Conservation (phyloP, 1,284 basidiomycete genomes). For the Naganishia liquefaciens region DNA sequence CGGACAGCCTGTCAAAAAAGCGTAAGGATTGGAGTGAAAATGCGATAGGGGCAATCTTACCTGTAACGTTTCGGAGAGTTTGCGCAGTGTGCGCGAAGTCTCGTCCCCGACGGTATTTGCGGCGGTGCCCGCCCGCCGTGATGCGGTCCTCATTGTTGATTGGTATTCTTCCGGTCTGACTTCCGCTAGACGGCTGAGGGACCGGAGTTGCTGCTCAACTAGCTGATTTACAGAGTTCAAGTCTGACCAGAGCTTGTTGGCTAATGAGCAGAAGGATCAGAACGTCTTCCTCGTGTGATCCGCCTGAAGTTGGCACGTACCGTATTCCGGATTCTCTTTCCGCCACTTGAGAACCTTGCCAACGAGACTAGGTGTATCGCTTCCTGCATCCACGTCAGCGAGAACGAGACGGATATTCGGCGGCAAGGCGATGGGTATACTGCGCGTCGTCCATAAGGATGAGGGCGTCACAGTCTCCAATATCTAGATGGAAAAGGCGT, state of each 20-base stretch:
- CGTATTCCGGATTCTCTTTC: conserved; percentile 62
- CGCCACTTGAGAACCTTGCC: conserved; percentile 86
- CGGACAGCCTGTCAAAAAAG: conserved; percentile 65
- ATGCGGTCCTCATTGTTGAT: conserved; percentile 30
- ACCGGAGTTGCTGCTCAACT: conserved; percentile 42
- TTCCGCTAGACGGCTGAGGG: conserved; percentile 43
- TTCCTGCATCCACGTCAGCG: conserved; percentile 90
- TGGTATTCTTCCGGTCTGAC: conserved; percentile 44
- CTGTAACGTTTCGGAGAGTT: conserved; percentile 9
- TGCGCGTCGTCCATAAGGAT: conserved; percentile 65
- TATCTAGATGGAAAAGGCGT: conserved; percentile 13
- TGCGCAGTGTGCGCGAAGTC: neutral
- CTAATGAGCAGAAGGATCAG: neutral
- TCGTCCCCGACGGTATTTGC: neutral
- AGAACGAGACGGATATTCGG: conserved; percentile 76
- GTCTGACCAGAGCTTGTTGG: conserved; percentile 22
- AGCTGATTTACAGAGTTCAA: conserved; percentile 40
- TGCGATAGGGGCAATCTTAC: conserved; percentile 3
- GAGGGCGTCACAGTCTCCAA: conserved; percentile 50
- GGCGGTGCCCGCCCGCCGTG: neutral
- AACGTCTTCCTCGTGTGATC: neutral
- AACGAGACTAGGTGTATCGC: conserved; percentile 87
- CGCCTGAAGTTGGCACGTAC: conserved; percentile 50
- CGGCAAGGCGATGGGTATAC: conserved; percentile 74
- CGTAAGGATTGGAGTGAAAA: too few species aligned